phyloP scores from a whole-genome alignment of 2,329 filamentous ascomycete species.

The Sporothrix brunneoviolacea region DNA sequence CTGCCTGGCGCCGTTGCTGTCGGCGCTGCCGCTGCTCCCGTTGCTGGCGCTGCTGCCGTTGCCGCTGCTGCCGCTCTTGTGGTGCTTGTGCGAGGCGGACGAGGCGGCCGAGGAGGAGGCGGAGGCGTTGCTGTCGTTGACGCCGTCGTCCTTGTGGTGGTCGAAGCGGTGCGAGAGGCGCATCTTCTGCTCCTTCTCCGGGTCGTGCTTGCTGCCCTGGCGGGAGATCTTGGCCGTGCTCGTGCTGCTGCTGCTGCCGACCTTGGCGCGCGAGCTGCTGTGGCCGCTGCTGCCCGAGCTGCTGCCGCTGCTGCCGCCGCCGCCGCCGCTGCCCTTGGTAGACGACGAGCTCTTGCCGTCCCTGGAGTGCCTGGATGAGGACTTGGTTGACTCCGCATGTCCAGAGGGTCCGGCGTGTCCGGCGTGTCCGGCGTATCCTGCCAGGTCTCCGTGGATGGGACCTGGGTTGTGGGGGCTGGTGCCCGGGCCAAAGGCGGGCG shows the following conservation, averaged over 20 bases:
- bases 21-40: slow-evolving; percentile 20
- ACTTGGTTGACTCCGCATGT: neutral
- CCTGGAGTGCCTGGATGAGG: neutral
- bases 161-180: slow-evolving; percentile 28
- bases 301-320: slow-evolving; percentile 5
- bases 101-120: slow-evolving; percentile 5
- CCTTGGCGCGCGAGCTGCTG: slow-evolving; percentile 7
- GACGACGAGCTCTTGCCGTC: slow-evolving; percentile 5
- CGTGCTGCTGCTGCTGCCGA: slow-evolving; percentile 11
- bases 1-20: slow-evolving; percentile 19
- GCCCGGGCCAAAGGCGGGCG: slow-evolving; percentile 18
- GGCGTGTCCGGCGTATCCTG: too few species aligned
- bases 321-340: neutral
- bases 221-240: slow-evolving; percentile 13
- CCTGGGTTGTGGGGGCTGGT: slow-evolving; percentile 4
- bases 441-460: neutral
- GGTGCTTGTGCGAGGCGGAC: slow-evolving; percentile 9
- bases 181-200: slow-evolving; percentile 22
- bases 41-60: slow-evolving; percentile 2
- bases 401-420: neutral
- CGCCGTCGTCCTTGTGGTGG: neutral
- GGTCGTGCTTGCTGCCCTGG: slow-evolving; percentile 17
- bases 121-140: slow-evolving; percentile 4
- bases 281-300: slow-evolving; percentile 6
- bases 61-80: slow-evolving; percentile 9